These are phyloP conservation scores for Kodamaea leandrae DNA, from an alignment of 805 yeast species.

Conservation along the genomic window DNA sequence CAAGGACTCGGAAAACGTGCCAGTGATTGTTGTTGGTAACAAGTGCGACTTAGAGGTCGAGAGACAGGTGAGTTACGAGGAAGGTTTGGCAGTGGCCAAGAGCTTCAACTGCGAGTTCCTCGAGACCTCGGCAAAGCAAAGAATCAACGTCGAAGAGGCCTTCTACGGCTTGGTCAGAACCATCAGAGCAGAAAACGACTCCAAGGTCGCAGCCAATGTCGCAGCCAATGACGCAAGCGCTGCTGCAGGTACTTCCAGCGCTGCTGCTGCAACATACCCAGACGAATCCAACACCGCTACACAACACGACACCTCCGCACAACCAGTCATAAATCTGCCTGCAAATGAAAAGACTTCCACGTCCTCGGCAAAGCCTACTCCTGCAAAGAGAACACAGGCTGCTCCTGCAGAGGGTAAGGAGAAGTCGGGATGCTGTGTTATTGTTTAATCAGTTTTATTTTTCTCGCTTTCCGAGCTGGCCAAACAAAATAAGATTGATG, in stretches of 20 bases:
- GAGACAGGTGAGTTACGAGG: slow-evolving; percentile 70
- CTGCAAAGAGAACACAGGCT: slow-evolving; percentile 6
- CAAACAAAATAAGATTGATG: too few species aligned
- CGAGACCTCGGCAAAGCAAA: slow-evolving; percentile 91
- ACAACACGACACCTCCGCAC: slow-evolving; percentile 7
- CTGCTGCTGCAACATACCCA: slow-evolving; percentile 5
- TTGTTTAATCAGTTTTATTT: slow-evolving; percentile 23
- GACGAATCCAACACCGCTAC: slow-evolving; percentile 2
- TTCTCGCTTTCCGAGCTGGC: too few species aligned
- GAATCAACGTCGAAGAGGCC: slow-evolving; percentile 85
- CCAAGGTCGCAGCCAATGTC: slow-evolving; percentile 5
- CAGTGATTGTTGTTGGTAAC: slow-evolving; percentile 76
- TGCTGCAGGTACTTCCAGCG: slow-evolving; percentile 1
- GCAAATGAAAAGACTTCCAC: slow-evolving; percentile 9
- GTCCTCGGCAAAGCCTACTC: slow-evolving; percentile 9
- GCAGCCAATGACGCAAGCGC: slow-evolving; percentile 7
- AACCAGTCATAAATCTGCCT: slow-evolving; percentile 4
- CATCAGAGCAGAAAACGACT: slow-evolving; percentile 33
- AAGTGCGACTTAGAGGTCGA: slow-evolving; percentile 73
- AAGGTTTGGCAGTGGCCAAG: slow-evolving; percentile 60
- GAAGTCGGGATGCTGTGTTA: slow-evolving; percentile 37
- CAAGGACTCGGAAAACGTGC: slow-evolving; percentile 71
- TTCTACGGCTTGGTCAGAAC: slow-evolving; percentile 67
- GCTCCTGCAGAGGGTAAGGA: slow-evolving; percentile 23
- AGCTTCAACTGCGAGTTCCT: slow-evolving; percentile 70